A percentile compares a stretch with the other conserved stretches of the same genome.
Evolutionary conservation across 371 early-diverging fungal species (phyloP).

Genomic region (Mucor racemosus): DNA sequence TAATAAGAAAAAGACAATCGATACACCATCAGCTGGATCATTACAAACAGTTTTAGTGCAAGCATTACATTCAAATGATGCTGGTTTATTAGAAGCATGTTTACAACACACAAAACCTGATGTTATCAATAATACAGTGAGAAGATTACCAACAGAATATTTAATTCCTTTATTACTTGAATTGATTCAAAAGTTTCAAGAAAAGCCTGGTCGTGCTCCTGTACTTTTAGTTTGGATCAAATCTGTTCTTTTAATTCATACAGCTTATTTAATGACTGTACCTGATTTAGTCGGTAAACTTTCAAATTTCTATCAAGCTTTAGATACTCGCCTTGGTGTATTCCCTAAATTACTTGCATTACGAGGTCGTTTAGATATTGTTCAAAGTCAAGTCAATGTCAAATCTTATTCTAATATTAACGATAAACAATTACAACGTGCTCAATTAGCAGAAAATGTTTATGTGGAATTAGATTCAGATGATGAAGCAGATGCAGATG

Average conservation of each 20-base stretch:
- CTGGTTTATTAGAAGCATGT: conserved; percentile 68
- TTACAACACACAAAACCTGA: conserved; percentile 65
- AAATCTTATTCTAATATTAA: conserved; percentile 51
- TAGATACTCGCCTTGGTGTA: conserved; percentile 66
- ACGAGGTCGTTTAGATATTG: conserved; percentile 80
- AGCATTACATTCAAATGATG: conserved; percentile 78
- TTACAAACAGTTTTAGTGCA: conserved; percentile 77
- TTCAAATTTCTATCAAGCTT: conserved; percentile 70
- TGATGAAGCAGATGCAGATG: conserved; percentile 51
- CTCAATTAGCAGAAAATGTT: conserved; percentile 49
- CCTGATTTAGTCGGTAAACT: conserved; percentile 71
- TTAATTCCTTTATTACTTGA: conserved; percentile 77
- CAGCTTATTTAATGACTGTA: conserved; percentile 72
- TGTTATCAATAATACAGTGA: conserved; percentile 71
- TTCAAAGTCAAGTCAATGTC: conserved; percentile 71
- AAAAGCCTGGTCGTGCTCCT: conserved; percentile 68
- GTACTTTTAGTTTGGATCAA: conserved; percentile 78
- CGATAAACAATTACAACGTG: conserved; percentile 38
- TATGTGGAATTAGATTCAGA: conserved; percentile 68
- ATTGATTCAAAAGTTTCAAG: conserved; percentile 68
- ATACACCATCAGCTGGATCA: conserved; percentile 58
- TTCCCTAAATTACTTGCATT: conserved; percentile 70
- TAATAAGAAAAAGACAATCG: conserved; percentile 28
- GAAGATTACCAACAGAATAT: conserved; percentile 69
- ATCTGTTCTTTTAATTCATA: conserved; percentile 70